phyloP scores from a whole-genome alignment of 176 grass and related monocot species.

The Triticum turgidum region DNA sequence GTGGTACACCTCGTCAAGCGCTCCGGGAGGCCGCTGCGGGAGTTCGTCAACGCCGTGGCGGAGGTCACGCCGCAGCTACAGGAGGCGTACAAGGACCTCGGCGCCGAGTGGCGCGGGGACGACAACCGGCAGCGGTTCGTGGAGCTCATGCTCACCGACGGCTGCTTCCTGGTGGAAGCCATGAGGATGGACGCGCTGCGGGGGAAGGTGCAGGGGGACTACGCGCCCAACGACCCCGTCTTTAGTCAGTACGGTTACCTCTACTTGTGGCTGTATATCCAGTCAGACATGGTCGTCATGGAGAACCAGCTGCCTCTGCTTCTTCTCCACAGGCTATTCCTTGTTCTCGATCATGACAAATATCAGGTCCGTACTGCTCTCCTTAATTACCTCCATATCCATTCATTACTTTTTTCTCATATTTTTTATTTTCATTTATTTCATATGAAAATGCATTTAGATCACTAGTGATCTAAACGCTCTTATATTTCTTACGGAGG shows the following conservation, averaged over 20 bases:
- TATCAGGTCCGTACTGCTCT: background rate
- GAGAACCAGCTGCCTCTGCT: constrained; percentile 53
- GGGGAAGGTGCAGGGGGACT: background rate
- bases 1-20: constrained; percentile 39
- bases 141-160: constrained; percentile 51
- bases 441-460: background rate
- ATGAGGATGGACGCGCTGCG: background rate
- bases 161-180: constrained; percentile 56
- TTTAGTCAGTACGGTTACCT: constrained; percentile 40
- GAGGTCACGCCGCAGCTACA: constrained; percentile 18
- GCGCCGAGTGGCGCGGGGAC: constrained; percentile 9
- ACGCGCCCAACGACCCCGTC: constrained; percentile 41
- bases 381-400: no score
- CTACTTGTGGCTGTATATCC: background rate
- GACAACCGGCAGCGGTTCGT: constrained; percentile 19
- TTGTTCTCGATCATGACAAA: background rate
- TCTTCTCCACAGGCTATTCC: background rate
- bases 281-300: constrained; percentile 37
- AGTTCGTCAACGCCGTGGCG: constrained; percentile 28
- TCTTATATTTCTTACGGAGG: no score
- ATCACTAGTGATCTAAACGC: no score
- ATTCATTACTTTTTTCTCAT: background rate
- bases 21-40: background rate
- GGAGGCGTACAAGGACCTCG: constrained; percentile 25
- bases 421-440: background rate